A percentile compares a stretch with the other conserved stretches of the same genome.
These are phyloP conservation scores for Apiosordaria backusii DNA, from an alignment of 495 filamentous ascomycete species.

Conservation along the genomic window DNA sequence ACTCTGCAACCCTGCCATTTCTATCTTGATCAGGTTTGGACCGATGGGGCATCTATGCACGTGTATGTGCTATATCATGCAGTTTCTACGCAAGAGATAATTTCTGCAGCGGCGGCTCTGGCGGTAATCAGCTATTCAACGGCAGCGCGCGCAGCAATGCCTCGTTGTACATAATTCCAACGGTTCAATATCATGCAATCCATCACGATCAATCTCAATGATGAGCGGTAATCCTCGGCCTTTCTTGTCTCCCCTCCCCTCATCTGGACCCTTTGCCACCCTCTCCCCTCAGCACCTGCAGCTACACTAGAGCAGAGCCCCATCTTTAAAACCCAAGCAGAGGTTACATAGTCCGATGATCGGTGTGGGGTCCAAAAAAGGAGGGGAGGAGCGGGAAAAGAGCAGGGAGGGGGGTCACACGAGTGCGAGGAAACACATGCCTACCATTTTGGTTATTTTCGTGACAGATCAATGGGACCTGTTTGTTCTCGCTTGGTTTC, in stretches of 20 bases:
- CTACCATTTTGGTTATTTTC: not conserved
- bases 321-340: not conserved
- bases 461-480: constrained; percentile 6
- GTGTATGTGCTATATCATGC: not conserved
- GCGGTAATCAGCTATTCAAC: not conserved
- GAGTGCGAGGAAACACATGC: not conserved
- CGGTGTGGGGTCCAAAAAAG: not conserved
- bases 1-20: not conserved
- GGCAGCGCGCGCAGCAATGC: not conserved
- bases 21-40: not conserved
- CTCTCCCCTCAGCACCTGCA: not conserved
- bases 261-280: not conserved
- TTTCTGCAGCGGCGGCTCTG: not conserved
- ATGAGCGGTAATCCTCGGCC: not conserved
- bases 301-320: not conserved
- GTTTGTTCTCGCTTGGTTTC: constrained; percentile 1
- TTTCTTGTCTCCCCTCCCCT: not conserved
- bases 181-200: not conserved
- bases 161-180: too few species aligned
- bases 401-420: not conserved
- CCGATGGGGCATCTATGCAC: not conserved
- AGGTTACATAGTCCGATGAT: not conserved
- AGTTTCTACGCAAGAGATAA: not conserved
- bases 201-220: not conserved
- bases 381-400: not conserved